Conservation (phyloP, 202 grass and related monocot species). For the Brachypodium distachyon region DNA sequence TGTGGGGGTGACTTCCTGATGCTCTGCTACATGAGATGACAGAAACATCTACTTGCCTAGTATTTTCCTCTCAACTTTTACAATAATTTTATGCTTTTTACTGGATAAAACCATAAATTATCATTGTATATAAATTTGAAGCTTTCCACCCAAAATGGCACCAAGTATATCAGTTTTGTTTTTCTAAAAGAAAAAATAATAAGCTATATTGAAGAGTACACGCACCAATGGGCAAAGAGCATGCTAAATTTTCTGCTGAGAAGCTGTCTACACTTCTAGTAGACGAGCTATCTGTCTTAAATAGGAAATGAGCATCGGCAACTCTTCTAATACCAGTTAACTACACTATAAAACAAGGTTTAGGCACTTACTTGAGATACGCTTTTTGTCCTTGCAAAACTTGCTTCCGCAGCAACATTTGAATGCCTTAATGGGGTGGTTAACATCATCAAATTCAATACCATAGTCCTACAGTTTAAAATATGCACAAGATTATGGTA, state of each 20-base stretch:
- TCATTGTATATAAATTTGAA: not conserved
- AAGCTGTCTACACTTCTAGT: not conserved
- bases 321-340: too few relatives aligned
- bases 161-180: too few relatives aligned
- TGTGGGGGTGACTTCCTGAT: too few relatives aligned
- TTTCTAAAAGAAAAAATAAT: too few relatives aligned
- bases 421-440: slow-evolving; percentile 78
- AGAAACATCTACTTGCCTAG: not conserved
- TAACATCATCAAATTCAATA: slow-evolving; percentile 80
- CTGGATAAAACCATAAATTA: not conserved
- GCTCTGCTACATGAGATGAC: not conserved
- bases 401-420: slow-evolving; percentile 58
- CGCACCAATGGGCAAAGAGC: too few relatives aligned
- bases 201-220: not conserved
- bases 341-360: not conserved
- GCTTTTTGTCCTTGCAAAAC: slow-evolving; percentile 43
- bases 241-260: too few relatives aligned
- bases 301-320: too few relatives aligned
- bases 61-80: not conserved
- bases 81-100: not conserved
- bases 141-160: not conserved
- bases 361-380: slow-evolving; percentile 37
- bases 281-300: too few relatives aligned
- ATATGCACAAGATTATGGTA: not conserved
- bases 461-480: slow-evolving; percentile 59